Evolutionary conservation across 768 basidiomycete species (phyloP).

Genomic region (Nevesoporus exiguus): DNA sequence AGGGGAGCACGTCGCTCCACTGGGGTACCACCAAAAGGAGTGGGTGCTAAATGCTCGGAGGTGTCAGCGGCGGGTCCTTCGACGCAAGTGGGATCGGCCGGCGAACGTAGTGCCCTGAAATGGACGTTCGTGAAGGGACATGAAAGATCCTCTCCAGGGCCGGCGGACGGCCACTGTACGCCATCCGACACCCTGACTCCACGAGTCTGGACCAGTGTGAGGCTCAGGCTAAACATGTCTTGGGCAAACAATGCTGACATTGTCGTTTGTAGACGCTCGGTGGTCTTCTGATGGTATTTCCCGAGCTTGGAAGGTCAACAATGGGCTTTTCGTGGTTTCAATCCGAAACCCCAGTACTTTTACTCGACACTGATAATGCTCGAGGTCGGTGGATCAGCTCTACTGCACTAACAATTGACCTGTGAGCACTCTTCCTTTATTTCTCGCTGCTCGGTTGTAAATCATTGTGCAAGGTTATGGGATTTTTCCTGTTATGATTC

Average conservation of each 20-base stretch:
- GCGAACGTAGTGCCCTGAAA: not conserved
- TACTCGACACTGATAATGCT: conserved; percentile 13
- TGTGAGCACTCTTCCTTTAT: conserved; percentile 16
- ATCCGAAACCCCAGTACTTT: conserved; percentile 26
- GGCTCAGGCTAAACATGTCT: not conserved
- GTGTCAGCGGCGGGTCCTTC: not conserved
- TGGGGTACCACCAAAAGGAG: not conserved
- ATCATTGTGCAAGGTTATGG: conserved; percentile 18
- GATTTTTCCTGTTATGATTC: conserved; percentile 19
- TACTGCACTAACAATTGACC: conserved; percentile 17
- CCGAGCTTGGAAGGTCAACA: conserved; percentile 20
- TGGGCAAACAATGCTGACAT: not conserved
- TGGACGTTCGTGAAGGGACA: conserved; percentile 22
- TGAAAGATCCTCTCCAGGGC: not conserved
- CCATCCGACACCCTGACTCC: conserved; percentile 9
- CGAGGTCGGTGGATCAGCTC: conserved; percentile 17
- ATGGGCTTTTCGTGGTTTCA: conserved; percentile 26
- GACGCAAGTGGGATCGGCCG: not conserved
- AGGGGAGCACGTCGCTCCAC: not conserved
- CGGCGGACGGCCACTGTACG: not conserved
- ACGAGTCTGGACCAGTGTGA: conserved; percentile 30
- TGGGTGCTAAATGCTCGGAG: not conserved
- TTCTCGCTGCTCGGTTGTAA: not conserved
- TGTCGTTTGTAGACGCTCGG: conserved; percentile 18
- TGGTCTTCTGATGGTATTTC: conserved; percentile 22